A percentile compares a stretch with the other conserved stretches of the same genome.
Conservation (phyloP, 2,329 filamentous ascomycete genomes). For the Epichloe aotearoae region DNA sequence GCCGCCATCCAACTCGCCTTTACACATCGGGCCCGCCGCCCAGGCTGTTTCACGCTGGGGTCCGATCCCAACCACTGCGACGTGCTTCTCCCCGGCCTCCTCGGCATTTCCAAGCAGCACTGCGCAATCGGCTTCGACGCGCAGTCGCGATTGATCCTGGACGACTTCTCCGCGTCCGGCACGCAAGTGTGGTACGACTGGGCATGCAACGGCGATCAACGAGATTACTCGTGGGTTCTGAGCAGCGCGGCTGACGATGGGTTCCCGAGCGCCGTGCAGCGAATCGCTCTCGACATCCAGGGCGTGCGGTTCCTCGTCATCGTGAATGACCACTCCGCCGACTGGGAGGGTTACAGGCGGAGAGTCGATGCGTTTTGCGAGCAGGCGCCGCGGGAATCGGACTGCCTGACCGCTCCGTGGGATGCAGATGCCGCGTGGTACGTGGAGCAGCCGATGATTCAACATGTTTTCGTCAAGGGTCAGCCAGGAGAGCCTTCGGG, state of each 20-base stretch:
- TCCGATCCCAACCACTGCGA: conserved; percentile 23
- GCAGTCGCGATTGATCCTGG: conserved; percentile 23
- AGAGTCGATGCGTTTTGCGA: conserved; percentile 22
- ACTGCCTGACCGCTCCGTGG: conserved; percentile 11
- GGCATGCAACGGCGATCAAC: conserved; percentile 24
- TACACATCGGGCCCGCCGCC: conserved; percentile 18
- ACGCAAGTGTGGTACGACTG: conserved; percentile 31
- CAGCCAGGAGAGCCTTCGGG: conserved; percentile 18
- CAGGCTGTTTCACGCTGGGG: conserved; percentile 25
- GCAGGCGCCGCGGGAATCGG: conserved; percentile 14
- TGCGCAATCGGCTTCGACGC: conserved; percentile 26
- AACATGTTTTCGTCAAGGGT: conserved; percentile 25
- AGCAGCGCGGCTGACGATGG: conserved; percentile 10
- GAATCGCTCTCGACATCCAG: conserved; percentile 26
- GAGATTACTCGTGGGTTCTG: conserved; percentile 23
- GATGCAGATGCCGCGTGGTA: neutral
- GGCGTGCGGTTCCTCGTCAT: conserved; percentile 25
- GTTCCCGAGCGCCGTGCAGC: conserved; percentile 17
- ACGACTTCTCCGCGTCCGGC: conserved; percentile 24
- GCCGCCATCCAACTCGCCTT: conserved; percentile 25
- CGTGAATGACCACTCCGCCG: conserved; percentile 22
- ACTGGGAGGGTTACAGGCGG: conserved; percentile 19
- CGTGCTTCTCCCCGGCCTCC: conserved; percentile 21
- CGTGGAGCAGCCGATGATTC: conserved; percentile 11
- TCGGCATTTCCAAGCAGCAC: conserved; percentile 23